A percentile compares a stretch with the other conserved stretches of the same genome.
Evolutionary conservation across 495 filamentous ascomycete species (phyloP).

Genomic region (Friedmanniomyces simplex): DNA sequence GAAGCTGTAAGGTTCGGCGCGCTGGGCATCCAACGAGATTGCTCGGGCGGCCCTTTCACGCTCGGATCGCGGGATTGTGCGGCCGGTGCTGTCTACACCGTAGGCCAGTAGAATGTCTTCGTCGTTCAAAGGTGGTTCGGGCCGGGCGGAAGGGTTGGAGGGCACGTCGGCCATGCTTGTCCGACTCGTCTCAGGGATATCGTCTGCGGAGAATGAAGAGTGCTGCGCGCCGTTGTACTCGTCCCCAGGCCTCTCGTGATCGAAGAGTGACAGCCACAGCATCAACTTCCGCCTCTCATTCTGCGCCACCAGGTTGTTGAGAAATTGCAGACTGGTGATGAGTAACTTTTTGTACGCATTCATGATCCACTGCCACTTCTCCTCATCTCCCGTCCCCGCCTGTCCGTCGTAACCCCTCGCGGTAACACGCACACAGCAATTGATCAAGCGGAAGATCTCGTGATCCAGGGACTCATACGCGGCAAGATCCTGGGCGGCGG

Average conservation of each 20-base stretch:
- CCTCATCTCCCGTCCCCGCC: conserved; percentile 50
- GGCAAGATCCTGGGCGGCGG: conserved; percentile 77
- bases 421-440: conserved; percentile 75
- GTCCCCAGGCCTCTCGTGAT: conserved; percentile 22
- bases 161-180: conserved; percentile 6
- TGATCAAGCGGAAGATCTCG: conserved; percentile 71
- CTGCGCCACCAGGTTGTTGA: conserved; percentile 84
- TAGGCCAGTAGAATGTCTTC: conserved; percentile 15
- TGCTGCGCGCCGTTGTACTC: background rate
- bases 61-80: background rate
- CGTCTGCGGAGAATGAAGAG: background rate
- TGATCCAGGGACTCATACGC: conserved; percentile 68
- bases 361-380: conserved; percentile 59
- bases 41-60: background rate
- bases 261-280: conserved; percentile 81
- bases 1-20: background rate
- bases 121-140: conserved; percentile 3
- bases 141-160: conserved; percentile 4
- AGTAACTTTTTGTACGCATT: conserved; percentile 71
- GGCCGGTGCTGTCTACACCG: conserved; percentile 2
- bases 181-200: conserved; percentile 8
- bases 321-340: conserved; percentile 78
- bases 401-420: conserved; percentile 85
- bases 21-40: too few relatives aligned
- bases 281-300: conserved; percentile 87